Conservation (phyloP, 768 basidiomycete species). For the Krasilnikovozyma curviuscula region DNA sequence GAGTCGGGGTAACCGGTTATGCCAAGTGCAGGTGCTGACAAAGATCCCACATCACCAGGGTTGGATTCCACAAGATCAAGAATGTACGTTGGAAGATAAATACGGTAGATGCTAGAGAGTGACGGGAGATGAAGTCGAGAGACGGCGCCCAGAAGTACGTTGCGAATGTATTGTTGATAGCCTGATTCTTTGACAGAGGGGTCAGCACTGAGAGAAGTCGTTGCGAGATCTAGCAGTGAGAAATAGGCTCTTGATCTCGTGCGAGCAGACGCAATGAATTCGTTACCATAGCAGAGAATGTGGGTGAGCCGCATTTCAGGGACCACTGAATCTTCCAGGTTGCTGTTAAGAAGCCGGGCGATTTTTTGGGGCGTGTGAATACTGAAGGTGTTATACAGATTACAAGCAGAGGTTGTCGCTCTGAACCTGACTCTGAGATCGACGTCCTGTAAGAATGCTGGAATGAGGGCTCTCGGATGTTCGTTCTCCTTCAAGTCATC, state of each 20-base stretch:
- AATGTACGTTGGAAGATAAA: slow-evolving; percentile 44
- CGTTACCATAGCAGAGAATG: slow-evolving; percentile 49
- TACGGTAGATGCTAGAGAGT: slow-evolving; percentile 63
- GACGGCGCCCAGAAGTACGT: no score
- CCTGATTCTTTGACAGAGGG: no score
- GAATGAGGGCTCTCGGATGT: slow-evolving; percentile 34
- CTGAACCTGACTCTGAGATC: slow-evolving; percentile 76
- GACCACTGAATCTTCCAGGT: no score
- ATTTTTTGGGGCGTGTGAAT: no score
- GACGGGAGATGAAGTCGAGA: slow-evolving; percentile 36
- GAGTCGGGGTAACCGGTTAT: no score
- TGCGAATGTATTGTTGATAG: no score
- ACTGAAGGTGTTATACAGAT: slow-evolving; percentile 22
- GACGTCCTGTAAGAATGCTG: slow-evolving; percentile 39
- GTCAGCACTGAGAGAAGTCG: no score
- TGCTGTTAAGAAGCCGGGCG: no score
- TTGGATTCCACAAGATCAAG: no score
- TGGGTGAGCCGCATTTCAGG: slow-evolving; percentile 62
- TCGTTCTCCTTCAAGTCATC: slow-evolving; percentile 23
- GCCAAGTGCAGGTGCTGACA: no score
- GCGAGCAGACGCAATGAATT: slow-evolving; percentile 36
- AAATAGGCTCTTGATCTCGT: slow-evolving; percentile 67
- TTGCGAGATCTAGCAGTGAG: slow-evolving; percentile 51
- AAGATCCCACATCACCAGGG: no score
- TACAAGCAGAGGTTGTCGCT: slow-evolving; percentile 38